These are phyloP conservation scores for Paxillus rubicundulus DNA, from an alignment of 768 basidiomycete species.

Conservation along the genomic window DNA sequence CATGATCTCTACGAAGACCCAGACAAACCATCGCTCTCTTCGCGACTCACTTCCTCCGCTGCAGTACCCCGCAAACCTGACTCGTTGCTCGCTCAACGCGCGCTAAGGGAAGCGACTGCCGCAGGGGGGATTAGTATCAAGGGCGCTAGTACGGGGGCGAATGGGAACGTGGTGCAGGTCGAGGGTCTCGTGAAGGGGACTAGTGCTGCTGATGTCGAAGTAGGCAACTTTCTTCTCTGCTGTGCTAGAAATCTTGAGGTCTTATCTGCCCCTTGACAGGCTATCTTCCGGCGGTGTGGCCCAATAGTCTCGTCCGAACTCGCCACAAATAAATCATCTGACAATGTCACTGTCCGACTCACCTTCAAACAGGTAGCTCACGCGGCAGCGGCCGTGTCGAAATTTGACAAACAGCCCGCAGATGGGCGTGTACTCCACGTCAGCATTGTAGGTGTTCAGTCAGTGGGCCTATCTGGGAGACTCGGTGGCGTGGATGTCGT, in stretches of 20 bases:
- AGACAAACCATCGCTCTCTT: conserved; percentile 53
- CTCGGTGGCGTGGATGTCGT: conserved; percentile 54
- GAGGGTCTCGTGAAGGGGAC: conserved; percentile 72
- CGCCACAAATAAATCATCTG: conserved; percentile 13
- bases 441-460: conserved; percentile 54
- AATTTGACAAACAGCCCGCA: conserved; percentile 78
- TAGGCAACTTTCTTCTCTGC: neutral
- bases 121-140: conserved; percentile 56
- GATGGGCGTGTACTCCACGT: conserved; percentile 77
- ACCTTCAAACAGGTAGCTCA: conserved; percentile 65
- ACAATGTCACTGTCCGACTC: conserved; percentile 60
- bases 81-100: conserved; percentile 55
- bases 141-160: conserved; percentile 53
- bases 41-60: conserved; percentile 49
- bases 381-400: conserved; percentile 65
- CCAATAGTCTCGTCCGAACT: conserved; percentile 47
- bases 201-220: conserved; percentile 75
- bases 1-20: conserved; percentile 68
- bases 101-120: conserved; percentile 58
- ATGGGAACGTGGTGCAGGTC: conserved; percentile 72
- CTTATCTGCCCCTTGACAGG: conserved; percentile 28
- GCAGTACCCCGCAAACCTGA: conserved; percentile 49
- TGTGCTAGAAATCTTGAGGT: neutral
- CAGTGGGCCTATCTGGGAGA: conserved; percentile 55
- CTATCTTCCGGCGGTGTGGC: conserved; percentile 82